A percentile compares a stretch with the other conserved stretches of the same genome.
Conservation (phyloP, 148 eudicot species). For the Rhododendron ferrugineum region DNA sequence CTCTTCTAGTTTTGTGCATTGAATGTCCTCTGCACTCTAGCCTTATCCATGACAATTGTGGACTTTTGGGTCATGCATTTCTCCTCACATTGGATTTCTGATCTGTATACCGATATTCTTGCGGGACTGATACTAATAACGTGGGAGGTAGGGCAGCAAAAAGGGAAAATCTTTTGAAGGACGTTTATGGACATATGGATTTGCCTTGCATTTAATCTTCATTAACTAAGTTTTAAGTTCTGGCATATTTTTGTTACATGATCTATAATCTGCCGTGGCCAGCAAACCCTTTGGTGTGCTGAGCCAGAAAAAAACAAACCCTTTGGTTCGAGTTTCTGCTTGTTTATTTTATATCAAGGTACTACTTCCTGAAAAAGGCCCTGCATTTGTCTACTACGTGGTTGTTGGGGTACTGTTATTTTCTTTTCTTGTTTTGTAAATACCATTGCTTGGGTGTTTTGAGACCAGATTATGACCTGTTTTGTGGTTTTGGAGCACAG, state of each 20-base stretch:
- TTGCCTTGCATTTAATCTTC: not conserved
- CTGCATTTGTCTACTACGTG: not conserved
- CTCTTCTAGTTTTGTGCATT: constrained; percentile 1
- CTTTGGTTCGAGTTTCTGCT: not conserved
- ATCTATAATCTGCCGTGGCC: not conserved
- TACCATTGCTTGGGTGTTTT: not conserved
- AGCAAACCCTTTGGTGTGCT: not conserved
- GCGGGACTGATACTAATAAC: not conserved
- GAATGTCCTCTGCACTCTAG: not conserved
- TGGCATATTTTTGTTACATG: not conserved
- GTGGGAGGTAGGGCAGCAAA: not conserved
- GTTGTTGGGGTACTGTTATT: not conserved
- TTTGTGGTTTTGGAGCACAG: constrained; percentile 35
- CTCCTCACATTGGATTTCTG: not conserved
- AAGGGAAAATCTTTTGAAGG: not conserved
- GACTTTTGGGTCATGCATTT: constrained; percentile 1
- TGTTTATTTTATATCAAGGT: not conserved
- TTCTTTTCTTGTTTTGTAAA: not conserved
- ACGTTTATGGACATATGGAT: not conserved
- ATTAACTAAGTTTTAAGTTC: not conserved
- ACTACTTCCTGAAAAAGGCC: not conserved
- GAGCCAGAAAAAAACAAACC: not conserved
- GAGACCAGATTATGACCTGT: not conserved
- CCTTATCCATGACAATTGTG: not conserved
- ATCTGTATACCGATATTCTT: not conserved